A percentile compares a stretch with the other conserved stretches of the same genome.
Evolutionary conservation across 1,284 basidiomycete species (phyloP).

Genomic region (Naganishia liquefaciens): DNA sequence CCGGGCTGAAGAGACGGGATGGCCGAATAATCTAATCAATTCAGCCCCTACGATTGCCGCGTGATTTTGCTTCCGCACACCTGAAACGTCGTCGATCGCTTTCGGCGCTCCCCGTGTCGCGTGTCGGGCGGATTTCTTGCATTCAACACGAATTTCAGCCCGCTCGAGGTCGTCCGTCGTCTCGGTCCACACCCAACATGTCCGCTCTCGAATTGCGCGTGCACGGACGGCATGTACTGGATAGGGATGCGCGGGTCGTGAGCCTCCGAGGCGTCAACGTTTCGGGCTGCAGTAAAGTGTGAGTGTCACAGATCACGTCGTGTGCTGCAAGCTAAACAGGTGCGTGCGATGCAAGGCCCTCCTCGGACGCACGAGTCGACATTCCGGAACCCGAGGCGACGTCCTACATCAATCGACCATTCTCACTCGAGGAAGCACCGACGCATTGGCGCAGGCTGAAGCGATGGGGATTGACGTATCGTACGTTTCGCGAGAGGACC

Average conservation of each 20-base stretch:
- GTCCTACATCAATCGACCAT: conserved; percentile 79
- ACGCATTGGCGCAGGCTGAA: conserved; percentile 76
- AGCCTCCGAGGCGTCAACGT: conserved; percentile 77
- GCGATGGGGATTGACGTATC: conserved; percentile 81
- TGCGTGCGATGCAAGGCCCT: conserved; percentile 57
- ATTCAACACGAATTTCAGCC: not conserved
- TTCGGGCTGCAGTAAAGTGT: conserved; percentile 80
- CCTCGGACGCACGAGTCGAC: conserved; percentile 51
- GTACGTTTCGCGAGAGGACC: conserved; percentile 57
- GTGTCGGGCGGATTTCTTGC: not conserved
- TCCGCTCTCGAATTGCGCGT: conserved; percentile 14
- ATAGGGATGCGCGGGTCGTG: conserved; percentile 73
- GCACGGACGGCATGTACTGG: conserved; percentile 71
- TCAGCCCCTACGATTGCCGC: not conserved
- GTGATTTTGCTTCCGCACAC: not conserved
- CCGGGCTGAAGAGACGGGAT: not conserved
- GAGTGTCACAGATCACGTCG: conserved; percentile 46
- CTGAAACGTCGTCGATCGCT: not conserved
- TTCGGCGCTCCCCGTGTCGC: not conserved
- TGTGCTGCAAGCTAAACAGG: not conserved
- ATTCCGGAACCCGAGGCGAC: conserved; percentile 58
- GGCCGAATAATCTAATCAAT: not conserved
- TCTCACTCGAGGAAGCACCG: conserved; percentile 77
- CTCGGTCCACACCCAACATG: not conserved
- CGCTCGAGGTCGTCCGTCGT: not conserved